Percentiles rank a stretch among this genome's conserved stretches.
Evolutionary conservation across 129 eudicot genomes (phyloP).

Genomic region (Helichrysum umbraculigerum): DNA sequence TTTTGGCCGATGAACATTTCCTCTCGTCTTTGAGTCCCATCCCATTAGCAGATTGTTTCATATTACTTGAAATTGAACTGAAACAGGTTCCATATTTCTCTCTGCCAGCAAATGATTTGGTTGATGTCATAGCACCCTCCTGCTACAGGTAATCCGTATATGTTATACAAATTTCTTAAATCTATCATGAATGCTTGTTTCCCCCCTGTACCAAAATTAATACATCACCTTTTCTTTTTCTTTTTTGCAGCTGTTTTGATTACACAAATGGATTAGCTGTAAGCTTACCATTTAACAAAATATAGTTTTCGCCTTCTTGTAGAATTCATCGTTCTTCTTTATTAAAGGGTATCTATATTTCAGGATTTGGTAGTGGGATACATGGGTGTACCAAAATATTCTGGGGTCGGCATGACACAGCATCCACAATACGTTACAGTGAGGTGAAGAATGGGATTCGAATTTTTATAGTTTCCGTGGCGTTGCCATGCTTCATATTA

Average conservation of each 20-base stretch:
- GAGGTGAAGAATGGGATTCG: constrained; percentile 46
- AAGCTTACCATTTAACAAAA: constrained; percentile 30
- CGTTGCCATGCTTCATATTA: not conserved
- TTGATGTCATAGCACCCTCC: constrained; percentile 98
- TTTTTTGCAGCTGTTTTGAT: constrained; percentile 87
- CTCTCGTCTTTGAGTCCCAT: constrained; percentile 17
- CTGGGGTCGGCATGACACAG: constrained; percentile 89
- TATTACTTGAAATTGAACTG: constrained; percentile 34
- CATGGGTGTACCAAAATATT: constrained; percentile 98
- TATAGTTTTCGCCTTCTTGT: not conserved
- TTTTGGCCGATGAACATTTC: not conserved
- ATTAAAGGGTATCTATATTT: not conserved
- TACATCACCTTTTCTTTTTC: constrained; percentile 6
- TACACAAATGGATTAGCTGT: constrained; percentile 98
- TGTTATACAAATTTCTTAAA: constrained; percentile 6
- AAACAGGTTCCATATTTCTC: constrained; percentile 97
- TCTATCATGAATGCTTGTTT: not conserved
- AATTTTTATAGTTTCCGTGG: not conserved
- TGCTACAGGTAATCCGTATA: constrained; percentile 72
- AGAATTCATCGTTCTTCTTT: not conserved
- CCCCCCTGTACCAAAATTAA: constrained; percentile 63
- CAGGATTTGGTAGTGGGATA: constrained; percentile 98
- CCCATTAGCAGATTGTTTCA: constrained; percentile 28
- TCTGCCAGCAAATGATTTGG: constrained; percentile 95
- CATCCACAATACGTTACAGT: constrained; percentile 99